Conservation (phyloP, 768 basidiomycete species). For the Leccinum incarnatum region DNA sequence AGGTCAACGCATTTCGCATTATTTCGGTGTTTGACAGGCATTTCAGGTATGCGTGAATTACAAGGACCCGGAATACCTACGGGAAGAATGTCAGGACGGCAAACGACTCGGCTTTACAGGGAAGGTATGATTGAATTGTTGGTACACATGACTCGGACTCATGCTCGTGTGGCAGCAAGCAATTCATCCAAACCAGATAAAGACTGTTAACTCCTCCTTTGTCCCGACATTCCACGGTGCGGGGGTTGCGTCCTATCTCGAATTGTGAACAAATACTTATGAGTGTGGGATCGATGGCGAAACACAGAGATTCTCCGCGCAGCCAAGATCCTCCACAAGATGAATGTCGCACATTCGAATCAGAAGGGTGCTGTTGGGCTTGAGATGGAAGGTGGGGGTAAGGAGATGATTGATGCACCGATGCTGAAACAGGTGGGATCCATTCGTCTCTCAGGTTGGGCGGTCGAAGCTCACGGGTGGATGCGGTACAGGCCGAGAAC, state of each 20-base stretch:
- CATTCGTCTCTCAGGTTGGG: neutral
- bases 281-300: neutral
- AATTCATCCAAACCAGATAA: slow-evolving; percentile 86
- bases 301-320: slow-evolving; percentile 72
- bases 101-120: slow-evolving; percentile 85
- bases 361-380: slow-evolving; percentile 71
- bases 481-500: slow-evolving; percentile 43
- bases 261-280: neutral
- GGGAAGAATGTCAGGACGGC: slow-evolving; percentile 78
- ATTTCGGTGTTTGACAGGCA: slow-evolving; percentile 1
- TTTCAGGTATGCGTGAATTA: slow-evolving; percentile 84
- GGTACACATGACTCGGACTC: neutral
- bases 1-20: neutral
- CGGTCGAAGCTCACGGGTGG: neutral
- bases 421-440: slow-evolving; percentile 68
- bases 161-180: slow-evolving; percentile 64
- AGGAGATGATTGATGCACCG: slow-evolving; percentile 89
- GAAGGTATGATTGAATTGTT: slow-evolving; percentile 50
- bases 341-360: slow-evolving; percentile 54
- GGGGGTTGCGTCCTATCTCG: slow-evolving; percentile 6
- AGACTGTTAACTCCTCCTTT: slow-evolving; percentile 73
- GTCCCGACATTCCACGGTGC: slow-evolving; percentile 70
- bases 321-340: slow-evolving; percentile 62
- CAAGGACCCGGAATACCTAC: slow-evolving; percentile 62
- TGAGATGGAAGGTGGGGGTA: slow-evolving; percentile 49